Base-by-base conservation (phyloP, 2,329 filamentous ascomycete species). In the Curvularia sp. region DNA sequence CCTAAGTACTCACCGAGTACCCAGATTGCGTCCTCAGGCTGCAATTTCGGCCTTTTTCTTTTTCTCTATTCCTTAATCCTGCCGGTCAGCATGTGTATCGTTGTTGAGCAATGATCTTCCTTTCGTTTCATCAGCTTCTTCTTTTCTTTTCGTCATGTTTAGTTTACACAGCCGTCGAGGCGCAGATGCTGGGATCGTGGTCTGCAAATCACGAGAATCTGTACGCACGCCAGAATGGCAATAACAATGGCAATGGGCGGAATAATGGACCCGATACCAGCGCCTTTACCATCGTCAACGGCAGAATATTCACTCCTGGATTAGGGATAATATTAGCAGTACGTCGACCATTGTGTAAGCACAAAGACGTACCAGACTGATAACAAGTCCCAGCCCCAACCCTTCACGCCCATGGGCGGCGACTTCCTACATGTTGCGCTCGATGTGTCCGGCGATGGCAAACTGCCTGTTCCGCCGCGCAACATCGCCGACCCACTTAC, bases 251-350 rank as follows among this genome's bases (percentile, higher is more conserved):
- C n/a, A n/a, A n/a, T n/a, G n/a, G n/a, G n/a, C n/a, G n/a, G n/a
- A 64, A 70, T 49, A 62, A 65, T 49, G 54, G 48, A 1, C 64
- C 65, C 5, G 69, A 72, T 45, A 68, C 66, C 21, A 74, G 67
- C 58, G 66, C 64, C 59, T 89, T 89, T 66, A 86, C 83, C 19
- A 83, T 86, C 50, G 76, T 85, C 21, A 85, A 85, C 64, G 88
- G 88, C 15, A 87, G 91, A 66, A 84, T 91, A 53, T 90, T 84
- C 68, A 91, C 88, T 0, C 88, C 88, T 0, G 88, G 89, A 0
- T 82, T 91, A 54, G 87, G 83, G 23, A 84, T 91, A 55, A 78
- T 91, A 34, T 84, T 90, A 74, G 82, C 88, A 30, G 73, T 75
- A 66, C 46, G 69, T 63, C n/a, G n/a, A 27, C 18, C 30, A 25